These are phyloP conservation scores for Leccinum angustisporum DNA, from an alignment of 1,284 basidiomycete species.

Conservation along the genomic window DNA sequence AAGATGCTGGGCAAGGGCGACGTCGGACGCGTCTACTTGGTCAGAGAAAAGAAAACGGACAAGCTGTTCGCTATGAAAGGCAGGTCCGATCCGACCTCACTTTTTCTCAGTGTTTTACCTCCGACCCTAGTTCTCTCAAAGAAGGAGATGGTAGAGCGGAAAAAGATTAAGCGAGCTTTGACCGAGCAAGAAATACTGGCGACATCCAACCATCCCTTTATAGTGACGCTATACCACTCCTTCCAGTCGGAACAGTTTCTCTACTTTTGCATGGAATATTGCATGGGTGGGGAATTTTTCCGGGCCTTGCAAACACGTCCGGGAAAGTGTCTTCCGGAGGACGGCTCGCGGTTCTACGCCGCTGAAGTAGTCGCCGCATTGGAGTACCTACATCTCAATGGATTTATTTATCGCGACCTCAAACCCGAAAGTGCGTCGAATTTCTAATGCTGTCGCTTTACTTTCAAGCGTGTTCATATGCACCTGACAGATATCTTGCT, in stretches of 20 bases:
- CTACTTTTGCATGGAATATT: constrained; percentile 99
- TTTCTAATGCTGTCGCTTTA: background rate
- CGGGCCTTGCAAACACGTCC: constrained; percentile 93
- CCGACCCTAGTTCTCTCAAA: constrained; percentile 82
- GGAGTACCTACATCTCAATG: constrained; percentile 98
- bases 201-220: constrained; percentile 96
- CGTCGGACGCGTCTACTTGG: constrained; percentile 94
- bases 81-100: constrained; percentile 36
- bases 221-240: constrained; percentile 95
- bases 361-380: constrained; percentile 98
- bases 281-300: constrained; percentile 99
- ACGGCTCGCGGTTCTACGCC: constrained; percentile 96
- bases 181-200: constrained; percentile 97
- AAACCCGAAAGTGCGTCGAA: constrained; percentile 93
- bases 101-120: constrained; percentile 32
- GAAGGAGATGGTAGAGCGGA: constrained; percentile 97
- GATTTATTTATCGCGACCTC: constrained; percentile 98
- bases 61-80: constrained; percentile 98
- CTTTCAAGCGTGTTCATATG: constrained; percentile 15
- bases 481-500: constrained; percentile 84
- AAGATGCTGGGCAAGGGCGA: constrained; percentile 96
- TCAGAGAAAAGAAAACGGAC: constrained; percentile 91
- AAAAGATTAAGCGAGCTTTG: constrained; percentile 95
- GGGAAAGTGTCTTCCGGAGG: constrained; percentile 93
- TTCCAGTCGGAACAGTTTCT: constrained; percentile 98